Base-by-base conservation (phyloP, 768 basidiomycete species). In the Rhodotorula taiwanensis region DNA sequence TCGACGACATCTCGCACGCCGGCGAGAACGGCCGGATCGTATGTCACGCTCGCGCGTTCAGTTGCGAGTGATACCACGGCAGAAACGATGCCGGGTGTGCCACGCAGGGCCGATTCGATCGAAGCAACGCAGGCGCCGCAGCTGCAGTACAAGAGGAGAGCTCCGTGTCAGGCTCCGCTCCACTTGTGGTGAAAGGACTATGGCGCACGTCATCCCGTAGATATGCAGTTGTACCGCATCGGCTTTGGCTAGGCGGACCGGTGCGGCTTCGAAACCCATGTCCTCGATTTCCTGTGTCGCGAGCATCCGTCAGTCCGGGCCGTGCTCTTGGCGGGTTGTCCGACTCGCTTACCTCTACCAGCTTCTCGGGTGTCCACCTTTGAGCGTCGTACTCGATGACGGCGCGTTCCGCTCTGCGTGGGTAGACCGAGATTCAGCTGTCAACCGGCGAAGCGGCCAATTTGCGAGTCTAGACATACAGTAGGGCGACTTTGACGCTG, bases 401-500 rank as follows among this genome's bases (percentile, higher is more conserved):
- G 6, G 86, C 94, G 20, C 94, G 85, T 76, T 99, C 94, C 18
- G 95, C 90, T 3, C 71, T 72, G 60, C 28, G 23, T 0, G 5
- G 16, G 16, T 16, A 39, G 36, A 39, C 36, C 9, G 36, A 39
- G 16, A 39, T 9, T 39, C 36, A 39, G 36, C 36, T n/a, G n/a
- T n/a, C n/a, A n/a, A n/a, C n/a, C n/a, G n/a, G 10, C 36, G 36
- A 39, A 16, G 36, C 36, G 16, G 36, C 36, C 9, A 16, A 10
- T 9, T 39, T 16, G 36, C 36, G 36, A 13, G 9, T 28, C 28
- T 3, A 18, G 23, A 61, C 72, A 27, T 25, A 72, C 30, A 99
- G 81, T n/a, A 99, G 81, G 28, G 93, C 93, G n/a, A 99, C 92
- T 74, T 91, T 90, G 64, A 95, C 78, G 16, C 86, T 88, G 64